A percentile compares a stretch with the other conserved stretches of the same genome.
Conservation (phyloP, 306 rosid species). For the Cyamopsis tetragonoloba region DNA sequence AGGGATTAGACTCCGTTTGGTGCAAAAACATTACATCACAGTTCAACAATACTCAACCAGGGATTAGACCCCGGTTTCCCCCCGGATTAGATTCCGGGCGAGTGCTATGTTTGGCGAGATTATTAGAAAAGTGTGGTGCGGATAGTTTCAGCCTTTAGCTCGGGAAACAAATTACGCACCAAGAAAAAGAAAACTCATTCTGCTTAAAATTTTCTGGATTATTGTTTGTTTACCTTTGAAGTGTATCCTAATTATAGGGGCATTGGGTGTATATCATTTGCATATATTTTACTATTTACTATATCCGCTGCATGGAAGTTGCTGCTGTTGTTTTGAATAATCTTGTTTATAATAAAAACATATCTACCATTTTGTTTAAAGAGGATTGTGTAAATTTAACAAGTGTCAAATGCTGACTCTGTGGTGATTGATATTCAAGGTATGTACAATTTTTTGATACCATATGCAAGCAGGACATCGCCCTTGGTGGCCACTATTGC, state of each 20-base stretch:
- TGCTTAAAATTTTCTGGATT: conserved; percentile 3
- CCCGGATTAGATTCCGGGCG: too few relatives aligned
- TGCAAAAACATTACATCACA: too few relatives aligned
- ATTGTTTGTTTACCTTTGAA: conserved; percentile 3
- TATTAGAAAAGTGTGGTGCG: too few relatives aligned
- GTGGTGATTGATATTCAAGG: background rate
- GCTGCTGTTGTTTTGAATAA: background rate
- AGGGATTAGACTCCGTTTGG: too few relatives aligned
- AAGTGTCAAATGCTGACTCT: background rate
- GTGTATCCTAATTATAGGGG: background rate
- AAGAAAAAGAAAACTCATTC: background rate
- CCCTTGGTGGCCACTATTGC: too few relatives aligned
- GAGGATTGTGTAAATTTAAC: background rate
- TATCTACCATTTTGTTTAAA: background rate
- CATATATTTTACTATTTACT: conserved; percentile 8
- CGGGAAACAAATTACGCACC: background rate
- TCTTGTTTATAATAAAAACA: background rate
- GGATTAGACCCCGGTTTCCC: too few relatives aligned
- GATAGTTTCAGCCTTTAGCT: too few relatives aligned
- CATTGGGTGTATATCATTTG: background rate
- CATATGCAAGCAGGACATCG: background rate
- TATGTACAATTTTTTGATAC: background rate
- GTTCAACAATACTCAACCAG: too few relatives aligned
- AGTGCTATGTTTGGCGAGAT: too few relatives aligned
- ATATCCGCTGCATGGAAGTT: conserved; percentile 13